Evolutionary conservation across 2,329 filamentous ascomycete genomes (phyloP), one percentile per base, ranked within the genome.

Genomic region (Clonostachys rosea): DNA sequence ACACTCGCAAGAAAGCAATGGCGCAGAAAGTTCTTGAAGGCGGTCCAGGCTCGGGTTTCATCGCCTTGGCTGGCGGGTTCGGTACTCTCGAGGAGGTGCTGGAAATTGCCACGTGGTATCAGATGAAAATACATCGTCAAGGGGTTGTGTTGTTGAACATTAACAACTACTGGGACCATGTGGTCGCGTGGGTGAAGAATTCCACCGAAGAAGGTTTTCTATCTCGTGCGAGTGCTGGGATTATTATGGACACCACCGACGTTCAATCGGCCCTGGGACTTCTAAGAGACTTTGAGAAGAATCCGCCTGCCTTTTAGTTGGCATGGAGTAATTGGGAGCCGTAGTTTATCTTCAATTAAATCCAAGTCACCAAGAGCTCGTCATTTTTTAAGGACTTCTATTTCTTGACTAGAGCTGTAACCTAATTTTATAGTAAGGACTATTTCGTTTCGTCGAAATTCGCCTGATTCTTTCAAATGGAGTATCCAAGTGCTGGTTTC

Each of bases 11-110:
- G 75, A 83, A 87, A 55, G 76, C 94, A 71, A 97, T 99, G 92
- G 92, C 91, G 6, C 75, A 83, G 57, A 87, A 92, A 64, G 90
- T 97, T 13, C 79, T 95, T 20, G 78, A 81, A 17, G 90, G 89
- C 18, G 91, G 87, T 0, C 82, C 84, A 0, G 92, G 92, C 1
- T 86, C 83, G 47, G 92, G 92, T 12, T 99, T 99, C 69, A 83
- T 97, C 36, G 91, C 90, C 24, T 72, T 99, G 49, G 83, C 81
- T 46, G 92, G 92, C 39, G 94, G 94, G 1, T 97, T 92, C 66
- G 94, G 94, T n/a, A 97, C 94, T 3, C 78, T 97, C 63, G 94
- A 97, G 71, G 94, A 99, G 75, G 77, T 97, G 62, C 91, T 96
- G 67, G 89, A 94, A 71, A 82, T 89, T 3, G 84, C 84, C 20